phyloP scores from a whole-genome alignment of 2,329 filamentous ascomycete genomes.

The Calycina marina region DNA sequence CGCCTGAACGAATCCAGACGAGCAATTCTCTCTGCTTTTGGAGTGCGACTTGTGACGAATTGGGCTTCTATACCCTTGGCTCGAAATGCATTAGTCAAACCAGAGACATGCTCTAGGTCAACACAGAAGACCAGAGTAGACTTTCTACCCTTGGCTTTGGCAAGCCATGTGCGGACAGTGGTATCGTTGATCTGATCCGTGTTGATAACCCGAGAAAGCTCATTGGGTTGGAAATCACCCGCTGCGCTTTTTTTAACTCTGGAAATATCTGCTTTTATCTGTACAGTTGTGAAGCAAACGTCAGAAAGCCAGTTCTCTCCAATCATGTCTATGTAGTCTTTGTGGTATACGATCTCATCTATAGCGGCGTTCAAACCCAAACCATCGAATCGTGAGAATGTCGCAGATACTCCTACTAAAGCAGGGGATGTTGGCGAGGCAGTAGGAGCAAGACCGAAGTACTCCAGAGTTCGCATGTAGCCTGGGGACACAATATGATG shows the following conservation, averaged over 20 bases:
- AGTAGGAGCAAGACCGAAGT: constrained; percentile 61
- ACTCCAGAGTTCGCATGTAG: constrained; percentile 60
- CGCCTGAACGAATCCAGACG: constrained; percentile 63
- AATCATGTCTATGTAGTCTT: constrained; percentile 69
- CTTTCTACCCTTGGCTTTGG: constrained; percentile 56
- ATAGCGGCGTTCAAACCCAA: constrained; percentile 70
- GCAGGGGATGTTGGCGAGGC: constrained; percentile 37
- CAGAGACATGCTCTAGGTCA: constrained; percentile 67
- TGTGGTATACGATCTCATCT: constrained; percentile 93
- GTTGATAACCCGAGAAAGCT: constrained; percentile 75
- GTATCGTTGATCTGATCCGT: constrained; percentile 68
- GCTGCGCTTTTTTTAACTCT: constrained; percentile 45
- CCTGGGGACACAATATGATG: constrained; percentile 84
- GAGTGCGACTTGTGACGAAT: constrained; percentile 75
- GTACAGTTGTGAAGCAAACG: constrained; percentile 87
- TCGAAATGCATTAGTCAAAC: constrained; percentile 63
- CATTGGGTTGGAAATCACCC: constrained; percentile 66
- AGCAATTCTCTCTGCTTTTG: constrained; percentile 49
- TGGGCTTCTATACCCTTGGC: constrained; percentile 66
- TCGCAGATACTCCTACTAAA: constrained; percentile 82
- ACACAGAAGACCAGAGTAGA: constrained; percentile 94
- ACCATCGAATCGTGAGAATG: constrained; percentile 66
- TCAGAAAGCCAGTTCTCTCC: constrained; percentile 83
- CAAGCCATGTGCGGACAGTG: constrained; percentile 73
- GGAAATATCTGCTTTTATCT: constrained; percentile 67